Evolutionary conservation across 1,284 basidiomycete genomes (phyloP), one percentile per base, ranked within the genome.

Genomic region (Macrocystidia cucumis): DNA sequence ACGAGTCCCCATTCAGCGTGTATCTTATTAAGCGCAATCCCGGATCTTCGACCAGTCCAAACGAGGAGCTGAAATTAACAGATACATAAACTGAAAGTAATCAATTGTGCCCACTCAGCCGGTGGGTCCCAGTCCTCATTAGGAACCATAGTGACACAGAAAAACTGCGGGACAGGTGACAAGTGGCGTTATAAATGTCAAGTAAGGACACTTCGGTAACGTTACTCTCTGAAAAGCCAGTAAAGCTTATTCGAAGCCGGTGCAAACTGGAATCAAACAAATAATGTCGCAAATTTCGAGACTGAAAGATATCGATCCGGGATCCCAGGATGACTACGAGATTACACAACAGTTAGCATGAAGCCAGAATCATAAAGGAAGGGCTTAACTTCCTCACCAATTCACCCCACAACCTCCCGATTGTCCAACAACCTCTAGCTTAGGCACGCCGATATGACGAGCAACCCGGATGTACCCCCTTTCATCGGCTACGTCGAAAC

Each of bases 401-500:
- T 55, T 55, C 56, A 55, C 51, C 54, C 54, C 59, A 59, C 54
- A 54, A 54, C 56, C 57, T 57, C 60, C 56, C 55, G 43, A 55
- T 61, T 63, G 63, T 67, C 68, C 50, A 68, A 70, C 67, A 68
- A 63, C 66, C 66, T 69, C 64, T 66, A 69, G 54, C 61, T 69
- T 52, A 54, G 47, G 44, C 52, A 43, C 41, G 23, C 46, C 44
- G 47, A 48, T 24, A 62, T 67, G 63, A 59, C 61, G 48, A 67
- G 59, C 52, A 69, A 59, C 55, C 63, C 65, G 38, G 66, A 69
- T 48, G 62, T 69, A 44, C 70, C 71, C 36, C 72, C 74, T 38
- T 81, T 81, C 63, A 67, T 66, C 40, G 78, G 78, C 40, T 79
- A 74, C 59, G 79, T 86, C 23, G 78, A 86, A 52, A 81, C 78